Evolutionary conservation across 2,329 filamentous ascomycete species (phyloP).

Genomic region (Cryoendolithus antarcticus): DNA sequence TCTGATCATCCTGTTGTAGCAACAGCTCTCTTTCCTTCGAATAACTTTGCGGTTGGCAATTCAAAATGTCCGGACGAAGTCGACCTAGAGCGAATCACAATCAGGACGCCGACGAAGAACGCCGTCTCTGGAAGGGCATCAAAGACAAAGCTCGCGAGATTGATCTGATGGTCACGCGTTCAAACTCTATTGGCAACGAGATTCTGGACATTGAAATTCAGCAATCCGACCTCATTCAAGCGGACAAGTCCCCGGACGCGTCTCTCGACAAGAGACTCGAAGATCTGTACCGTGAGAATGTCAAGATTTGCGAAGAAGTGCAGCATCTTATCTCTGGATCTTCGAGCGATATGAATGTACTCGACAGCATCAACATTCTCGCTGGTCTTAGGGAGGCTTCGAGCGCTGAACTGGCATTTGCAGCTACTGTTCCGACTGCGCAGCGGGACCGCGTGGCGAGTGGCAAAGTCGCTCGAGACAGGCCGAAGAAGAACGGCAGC

Average conservation of each 20-base stretch:
- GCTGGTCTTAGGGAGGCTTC: slow-evolving; percentile 34
- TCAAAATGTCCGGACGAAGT: slow-evolving; percentile 33
- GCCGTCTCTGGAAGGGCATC: slow-evolving; percentile 37
- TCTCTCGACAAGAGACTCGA: slow-evolving; percentile 35
- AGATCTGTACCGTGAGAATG: slow-evolving; percentile 35
- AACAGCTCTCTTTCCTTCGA: too few species aligned
- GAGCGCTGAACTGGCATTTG: slow-evolving; percentile 25
- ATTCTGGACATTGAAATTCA: slow-evolving; percentile 24
- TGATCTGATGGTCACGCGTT: slow-evolving; percentile 30
- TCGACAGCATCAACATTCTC: slow-evolving; percentile 33
- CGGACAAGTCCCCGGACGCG: slow-evolving; percentile 18
- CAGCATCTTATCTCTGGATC: slow-evolving; percentile 31
- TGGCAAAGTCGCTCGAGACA: slow-evolving; percentile 15
- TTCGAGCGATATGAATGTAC: slow-evolving; percentile 29
- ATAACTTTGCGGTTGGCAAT: too few species aligned
- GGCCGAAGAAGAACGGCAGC: slow-evolving; percentile 14
- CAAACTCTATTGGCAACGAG: slow-evolving; percentile 23
- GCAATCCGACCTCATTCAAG: slow-evolving; percentile 21
- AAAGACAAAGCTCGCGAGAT: slow-evolving; percentile 32
- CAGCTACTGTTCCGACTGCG: slow-evolving; percentile 21
- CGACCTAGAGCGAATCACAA: slow-evolving; percentile 32
- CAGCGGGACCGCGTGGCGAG: slow-evolving; percentile 13
- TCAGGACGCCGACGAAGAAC: slow-evolving; percentile 39
- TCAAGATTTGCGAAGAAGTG: slow-evolving; percentile 36
- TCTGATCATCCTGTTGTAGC: too few species aligned